Percentiles rank a stretch among this genome's conserved stretches.
These are phyloP conservation scores for Agrostemma githago DNA, from an alignment of 148 eudicot species.

Conservation along the genomic window DNA sequence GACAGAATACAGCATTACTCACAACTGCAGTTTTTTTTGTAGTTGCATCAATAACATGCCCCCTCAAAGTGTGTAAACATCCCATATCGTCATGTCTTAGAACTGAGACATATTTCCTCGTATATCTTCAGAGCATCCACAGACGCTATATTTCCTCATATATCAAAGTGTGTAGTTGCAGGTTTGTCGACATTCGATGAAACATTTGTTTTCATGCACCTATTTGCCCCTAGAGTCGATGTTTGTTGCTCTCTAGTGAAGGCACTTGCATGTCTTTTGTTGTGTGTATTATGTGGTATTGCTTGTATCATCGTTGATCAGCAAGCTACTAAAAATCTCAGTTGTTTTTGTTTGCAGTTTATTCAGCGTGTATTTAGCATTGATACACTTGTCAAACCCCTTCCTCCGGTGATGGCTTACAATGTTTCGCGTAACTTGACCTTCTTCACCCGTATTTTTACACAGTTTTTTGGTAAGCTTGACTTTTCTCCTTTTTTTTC, in stretches of 20 bases:
- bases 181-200: background rate
- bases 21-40: no score
- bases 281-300: background rate
- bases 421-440: conserved; percentile 74
- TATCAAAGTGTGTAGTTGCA: no score
- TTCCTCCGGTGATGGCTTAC: conserved; percentile 79
- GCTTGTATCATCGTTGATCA: background rate
- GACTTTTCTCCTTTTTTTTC: no score
- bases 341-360: conserved; percentile 51
- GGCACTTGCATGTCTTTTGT: background rate
- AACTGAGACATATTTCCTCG: no score
- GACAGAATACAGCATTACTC: no score
- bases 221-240: background rate
- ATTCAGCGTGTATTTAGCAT: conserved; percentile 78
- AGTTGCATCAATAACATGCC: background rate
- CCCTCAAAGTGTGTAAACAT: background rate
- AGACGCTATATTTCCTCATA: no score
- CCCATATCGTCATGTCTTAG: background rate
- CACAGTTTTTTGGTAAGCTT: conserved; percentile 83
- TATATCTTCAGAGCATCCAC: no score
- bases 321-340: background rate
- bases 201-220: background rate
- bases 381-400: conserved; percentile 91
- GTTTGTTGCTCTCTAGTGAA: background rate
- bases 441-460: conserved; percentile 94